Evolutionary conservation across 805 yeast genomes (phyloP).

Genomic region (Zygosaccharomyces kombuchaensis): DNA sequence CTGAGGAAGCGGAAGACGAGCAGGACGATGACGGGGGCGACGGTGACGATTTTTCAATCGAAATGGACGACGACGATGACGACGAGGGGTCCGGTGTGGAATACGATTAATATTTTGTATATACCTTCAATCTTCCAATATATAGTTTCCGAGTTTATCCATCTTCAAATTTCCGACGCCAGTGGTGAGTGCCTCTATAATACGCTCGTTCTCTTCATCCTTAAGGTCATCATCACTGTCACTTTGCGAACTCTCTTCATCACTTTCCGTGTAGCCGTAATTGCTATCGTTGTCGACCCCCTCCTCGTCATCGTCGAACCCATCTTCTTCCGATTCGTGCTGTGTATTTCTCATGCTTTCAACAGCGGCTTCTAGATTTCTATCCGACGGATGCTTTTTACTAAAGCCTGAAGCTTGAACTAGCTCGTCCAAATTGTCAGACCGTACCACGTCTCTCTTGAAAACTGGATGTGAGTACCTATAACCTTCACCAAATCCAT

Average conservation of each 20-base stretch:
- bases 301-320: slow-evolving; percentile 46
- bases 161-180: slow-evolving; percentile 66
- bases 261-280: slow-evolving; percentile 27
- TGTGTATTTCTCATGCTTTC: slow-evolving; percentile 53
- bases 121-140: slow-evolving; percentile 43
- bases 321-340: slow-evolving; percentile 28
- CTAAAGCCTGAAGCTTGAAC: slow-evolving; percentile 88
- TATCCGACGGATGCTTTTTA: slow-evolving; percentile 48
- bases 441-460: slow-evolving; percentile 66
- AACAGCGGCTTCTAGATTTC: slow-evolving; percentile 75
- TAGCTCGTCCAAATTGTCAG: slow-evolving; percentile 68
- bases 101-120: slow-evolving; percentile 27
- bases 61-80: slow-evolving; percentile 31
- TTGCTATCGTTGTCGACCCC: slow-evolving; percentile 45
- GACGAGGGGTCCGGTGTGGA: slow-evolving; percentile 38
- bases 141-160: slow-evolving; percentile 81
- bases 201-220: slow-evolving; percentile 52
- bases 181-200: slow-evolving; percentile 61
- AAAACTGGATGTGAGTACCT: slow-evolving; percentile 75
- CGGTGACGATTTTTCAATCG: slow-evolving; percentile 34
- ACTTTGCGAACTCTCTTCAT: slow-evolving; percentile 33
- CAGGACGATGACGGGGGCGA: slow-evolving; percentile 27
- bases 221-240: slow-evolving; percentile 31
- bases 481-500: slow-evolving; percentile 78
- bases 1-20: slow-evolving; percentile 23